These are phyloP conservation scores for Polytrichum formosum DNA, from an alignment of 225 moss, liverwort and hornwort genomes.

Conservation along the genomic window DNA sequence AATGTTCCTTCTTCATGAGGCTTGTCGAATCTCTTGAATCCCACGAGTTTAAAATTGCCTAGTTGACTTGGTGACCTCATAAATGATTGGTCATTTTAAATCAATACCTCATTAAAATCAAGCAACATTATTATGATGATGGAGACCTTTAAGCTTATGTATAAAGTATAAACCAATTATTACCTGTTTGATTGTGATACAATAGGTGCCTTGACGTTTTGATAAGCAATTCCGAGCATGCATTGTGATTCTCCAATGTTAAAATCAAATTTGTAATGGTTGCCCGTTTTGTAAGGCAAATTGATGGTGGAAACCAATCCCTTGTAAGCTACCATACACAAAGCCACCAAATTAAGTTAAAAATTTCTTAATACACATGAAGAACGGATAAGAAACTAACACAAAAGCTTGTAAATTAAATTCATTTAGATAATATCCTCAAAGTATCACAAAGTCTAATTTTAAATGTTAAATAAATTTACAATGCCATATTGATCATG, in stretches of 20 bases:
- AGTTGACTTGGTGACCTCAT: neutral
- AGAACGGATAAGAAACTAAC: no score
- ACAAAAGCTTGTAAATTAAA: no score
- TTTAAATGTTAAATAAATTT: no score
- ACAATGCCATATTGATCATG: no score
- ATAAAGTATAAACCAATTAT: neutral
- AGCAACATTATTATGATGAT: neutral
- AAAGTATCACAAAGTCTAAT: no score
- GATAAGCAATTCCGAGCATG: neutral
- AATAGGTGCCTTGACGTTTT: no score
- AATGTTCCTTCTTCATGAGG: no score
- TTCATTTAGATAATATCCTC: no score
- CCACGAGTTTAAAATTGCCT: neutral
- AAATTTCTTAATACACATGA: no score
- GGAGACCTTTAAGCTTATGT: neutral
- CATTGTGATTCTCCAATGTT: constrained; percentile 14
- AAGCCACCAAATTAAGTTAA: no score
- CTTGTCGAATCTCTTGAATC: no score
- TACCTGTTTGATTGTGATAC: neutral
- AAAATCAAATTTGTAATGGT: constrained; percentile 26
- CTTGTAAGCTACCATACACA: no score
- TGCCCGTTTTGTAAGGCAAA: constrained; percentile 17
- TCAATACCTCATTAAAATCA: neutral
- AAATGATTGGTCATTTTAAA: neutral
- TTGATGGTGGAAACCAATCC: constrained; percentile 6